Evolutionary conservation across 495 filamentous ascomycete genomes (phyloP).

Genomic region (Podospora fimiseda): DNA sequence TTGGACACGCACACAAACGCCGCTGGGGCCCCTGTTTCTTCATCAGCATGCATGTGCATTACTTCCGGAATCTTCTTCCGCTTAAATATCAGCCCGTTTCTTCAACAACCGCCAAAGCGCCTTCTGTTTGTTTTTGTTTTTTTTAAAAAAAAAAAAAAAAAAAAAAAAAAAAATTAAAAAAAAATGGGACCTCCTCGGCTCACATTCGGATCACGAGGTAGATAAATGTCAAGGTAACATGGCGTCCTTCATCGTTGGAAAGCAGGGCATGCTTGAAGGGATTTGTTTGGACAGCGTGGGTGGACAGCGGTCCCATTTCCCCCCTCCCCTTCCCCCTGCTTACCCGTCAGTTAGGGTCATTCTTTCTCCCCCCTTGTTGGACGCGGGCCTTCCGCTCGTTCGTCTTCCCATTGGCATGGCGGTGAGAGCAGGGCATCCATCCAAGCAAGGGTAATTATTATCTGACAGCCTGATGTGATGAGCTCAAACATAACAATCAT

Average conservation of each 20-base stretch:
- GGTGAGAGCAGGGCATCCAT: not conserved
- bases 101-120: not conserved
- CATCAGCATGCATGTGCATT: not conserved
- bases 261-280: not conserved
- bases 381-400: not conserved
- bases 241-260: not conserved
- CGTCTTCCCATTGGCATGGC: not conserved
- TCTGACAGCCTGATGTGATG: no score
- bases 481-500: not conserved
- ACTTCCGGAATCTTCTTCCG: conserved; percentile 26
- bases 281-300: not conserved
- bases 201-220: not conserved
- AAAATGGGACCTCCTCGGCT: not conserved
- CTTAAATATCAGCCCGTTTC: conserved; percentile 5
- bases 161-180: no score
- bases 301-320: not conserved
- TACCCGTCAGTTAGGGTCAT: not conserved
- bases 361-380: not conserved
- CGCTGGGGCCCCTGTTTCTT: not conserved
- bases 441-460: no score
- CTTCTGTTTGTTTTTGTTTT: not conserved
- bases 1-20: conserved; percentile 1
- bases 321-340: not conserved
- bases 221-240: not conserved
- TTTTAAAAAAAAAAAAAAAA: not conserved